phyloP scores from a whole-genome alignment of 1,284 basidiomycete species.

The Moesziomyces sp. region DNA sequence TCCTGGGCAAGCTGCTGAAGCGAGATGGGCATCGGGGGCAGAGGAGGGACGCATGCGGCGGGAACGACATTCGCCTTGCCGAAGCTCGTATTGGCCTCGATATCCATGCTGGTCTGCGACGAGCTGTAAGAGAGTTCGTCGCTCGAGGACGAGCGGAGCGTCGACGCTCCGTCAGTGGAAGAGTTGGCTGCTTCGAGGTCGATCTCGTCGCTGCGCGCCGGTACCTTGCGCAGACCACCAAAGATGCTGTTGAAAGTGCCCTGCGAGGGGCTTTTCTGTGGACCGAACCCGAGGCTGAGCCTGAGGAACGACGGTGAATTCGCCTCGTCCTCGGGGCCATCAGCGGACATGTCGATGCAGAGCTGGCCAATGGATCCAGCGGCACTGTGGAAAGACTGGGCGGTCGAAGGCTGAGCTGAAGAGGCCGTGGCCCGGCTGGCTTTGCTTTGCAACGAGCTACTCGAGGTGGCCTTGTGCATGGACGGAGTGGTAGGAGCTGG shows the following conservation, averaged over 20 bases:
- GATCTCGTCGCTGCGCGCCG: slow-evolving; percentile 9
- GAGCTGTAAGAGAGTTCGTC: slow-evolving; percentile 42
- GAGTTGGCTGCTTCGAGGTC: slow-evolving; percentile 38
- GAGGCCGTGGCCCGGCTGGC: slow-evolving; percentile 20
- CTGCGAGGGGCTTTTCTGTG: slow-evolving; percentile 35
- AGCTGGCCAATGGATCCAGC: slow-evolving; percentile 33
- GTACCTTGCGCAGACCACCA: slow-evolving; percentile 16
- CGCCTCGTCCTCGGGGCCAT: slow-evolving; percentile 8
- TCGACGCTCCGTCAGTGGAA: slow-evolving; percentile 18
- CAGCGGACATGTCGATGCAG: slow-evolving; percentile 32
- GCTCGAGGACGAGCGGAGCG: slow-evolving; percentile 28
- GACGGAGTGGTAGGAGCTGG: slow-evolving; percentile 28
- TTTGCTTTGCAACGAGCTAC: slow-evolving; percentile 36
- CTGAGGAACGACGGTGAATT: slow-evolving; percentile 19
- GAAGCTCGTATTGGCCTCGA: slow-evolving; percentile 44
- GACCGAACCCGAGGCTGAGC: slow-evolving; percentile 43
- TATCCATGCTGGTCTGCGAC: slow-evolving; percentile 41
- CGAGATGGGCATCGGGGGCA: slow-evolving; percentile 42
- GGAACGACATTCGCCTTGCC: slow-evolving; percentile 46
- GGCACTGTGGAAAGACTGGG: slow-evolving; percentile 37
- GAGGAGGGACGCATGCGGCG: slow-evolving; percentile 32
- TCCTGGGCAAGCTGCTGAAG: slow-evolving; percentile 18
- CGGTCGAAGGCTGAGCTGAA: slow-evolving; percentile 5
- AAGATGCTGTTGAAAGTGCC: slow-evolving; percentile 39
- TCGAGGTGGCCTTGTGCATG: slow-evolving; percentile 33